phyloP scores from a whole-genome alignment of 805 yeast species.

The Wickerhamiella musiphila region DNA sequence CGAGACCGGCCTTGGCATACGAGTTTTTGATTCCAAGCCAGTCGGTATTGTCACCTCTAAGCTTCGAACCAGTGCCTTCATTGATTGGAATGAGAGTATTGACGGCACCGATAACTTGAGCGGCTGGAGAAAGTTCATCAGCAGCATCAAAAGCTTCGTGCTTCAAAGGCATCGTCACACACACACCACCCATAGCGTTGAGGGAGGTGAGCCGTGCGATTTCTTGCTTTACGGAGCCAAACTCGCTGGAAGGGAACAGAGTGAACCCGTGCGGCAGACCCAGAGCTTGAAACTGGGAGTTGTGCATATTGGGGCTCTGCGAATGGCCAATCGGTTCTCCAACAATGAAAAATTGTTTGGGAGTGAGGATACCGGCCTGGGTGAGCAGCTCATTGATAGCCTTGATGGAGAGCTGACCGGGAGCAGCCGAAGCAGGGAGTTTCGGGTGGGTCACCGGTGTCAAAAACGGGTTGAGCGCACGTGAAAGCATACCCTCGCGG shows the following conservation, averaged over 20 bases:
- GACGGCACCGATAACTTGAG: constrained; percentile 76
- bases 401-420: constrained; percentile 55
- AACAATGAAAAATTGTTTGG: constrained; percentile 49
- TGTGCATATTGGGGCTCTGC: constrained; percentile 75
- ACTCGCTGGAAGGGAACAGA: constrained; percentile 50
- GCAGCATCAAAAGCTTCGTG: constrained; percentile 56
- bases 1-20: constrained; percentile 42
- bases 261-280: constrained; percentile 63
- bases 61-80: constrained; percentile 22
- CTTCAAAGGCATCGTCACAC: constrained; percentile 88
- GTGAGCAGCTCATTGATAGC: constrained; percentile 43
- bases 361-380: constrained; percentile 42
- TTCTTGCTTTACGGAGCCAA: constrained; percentile 34
- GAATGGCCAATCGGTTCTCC: constrained; percentile 79
- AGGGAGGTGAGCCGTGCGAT: constrained; percentile 28
- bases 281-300: constrained; percentile 53
- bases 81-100: constrained; percentile 61
- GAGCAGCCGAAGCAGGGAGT: constrained; percentile 59
- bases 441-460: constrained; percentile 70
- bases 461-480: constrained; percentile 54
- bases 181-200: constrained; percentile 76
- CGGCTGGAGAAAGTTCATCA: constrained; percentile 55
- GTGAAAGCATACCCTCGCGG: constrained; percentile 53
- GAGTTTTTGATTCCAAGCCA: constrained; percentile 78
- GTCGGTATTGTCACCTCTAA: constrained; percentile 83